Evolutionary conservation across 1,284 basidiomycete genomes (phyloP), one percentile per base, ranked within the genome.

Genomic region (Phlebopus sp.): DNA sequence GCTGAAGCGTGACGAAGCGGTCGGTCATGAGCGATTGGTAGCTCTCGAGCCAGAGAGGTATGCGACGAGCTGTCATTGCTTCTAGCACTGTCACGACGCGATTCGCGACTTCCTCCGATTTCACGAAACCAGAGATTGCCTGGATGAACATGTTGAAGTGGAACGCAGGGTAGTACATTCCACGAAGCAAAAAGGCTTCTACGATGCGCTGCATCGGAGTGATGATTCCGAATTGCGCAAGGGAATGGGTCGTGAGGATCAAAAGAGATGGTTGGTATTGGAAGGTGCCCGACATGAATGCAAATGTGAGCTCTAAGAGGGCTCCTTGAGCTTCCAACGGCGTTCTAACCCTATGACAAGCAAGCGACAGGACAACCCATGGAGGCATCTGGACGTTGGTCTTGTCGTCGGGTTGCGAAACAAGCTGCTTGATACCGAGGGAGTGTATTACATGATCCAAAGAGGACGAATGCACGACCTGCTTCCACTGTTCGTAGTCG

Each of bases 81-180:
- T 64, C 63, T 32, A 85, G 59, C 14, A 84, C 42, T 0, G 66
- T 50, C 5, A 77, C 55, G 1, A 73, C 69, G 32, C 71, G 62
- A 13, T 69, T 60, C 2, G 75, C 69, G 5, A 67, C 68, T 7
- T 74, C 68, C 0, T 60, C 56, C 0, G 76, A 75, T n/a, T 67
- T 59, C 1, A 74, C 68, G 36, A 73, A 68, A 49, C 63, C 59
- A 0, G 78, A 67, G 35, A 86, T 62, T 2, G 78, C 71, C 34
- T 73, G 74, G 7, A 87, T 73, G 42, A 86, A 63, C 38, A 77
- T 68, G 52, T 83, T 79, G 67, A 78, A 79, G 52, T 82, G 71
- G 30, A 72, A 64, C 1, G 64, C 48, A 0, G 64, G 63, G 35
- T 67, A 49, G 14, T 55, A 50, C 9, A 73, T 56, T 9, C 69